A percentile compares a stretch with the other conserved stretches of the same genome.
These are phyloP conservation scores for Penicillium oxalicum DNA, from an alignment of 2,329 filamentous ascomycete genomes.

Conservation along the genomic window DNA sequence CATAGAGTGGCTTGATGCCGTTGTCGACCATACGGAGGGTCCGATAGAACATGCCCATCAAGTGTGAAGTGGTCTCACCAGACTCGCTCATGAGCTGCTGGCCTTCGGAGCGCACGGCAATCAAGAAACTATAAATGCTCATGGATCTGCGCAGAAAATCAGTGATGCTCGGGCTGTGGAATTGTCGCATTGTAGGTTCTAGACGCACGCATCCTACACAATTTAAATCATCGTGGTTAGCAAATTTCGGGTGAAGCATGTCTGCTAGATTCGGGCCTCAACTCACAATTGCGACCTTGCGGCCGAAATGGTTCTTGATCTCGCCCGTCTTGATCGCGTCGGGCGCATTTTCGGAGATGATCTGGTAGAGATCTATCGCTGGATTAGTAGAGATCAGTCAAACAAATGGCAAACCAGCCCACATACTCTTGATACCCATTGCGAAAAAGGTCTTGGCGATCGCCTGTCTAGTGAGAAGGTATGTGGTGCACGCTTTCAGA, in stretches of 20 bases:
- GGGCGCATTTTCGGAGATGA: constrained; percentile 90
- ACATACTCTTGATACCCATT: constrained; percentile 50
- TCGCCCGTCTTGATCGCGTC: constrained; percentile 92
- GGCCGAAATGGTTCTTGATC: constrained; percentile 97
- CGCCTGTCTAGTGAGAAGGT: not conserved
- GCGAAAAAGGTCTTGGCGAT: constrained; percentile 11
- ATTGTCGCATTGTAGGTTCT: constrained; percentile 1
- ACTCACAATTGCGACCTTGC: constrained; percentile 93
- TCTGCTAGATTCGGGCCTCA: not conserved
- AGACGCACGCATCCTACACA: constrained; percentile 52
- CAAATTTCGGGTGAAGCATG: not conserved
- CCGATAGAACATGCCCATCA: constrained; percentile 99
- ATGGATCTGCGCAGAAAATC: constrained; percentile 61
- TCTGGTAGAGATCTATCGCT: constrained; percentile 60
- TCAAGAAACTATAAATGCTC: constrained; percentile 98
- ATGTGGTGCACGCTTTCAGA: not conserved
- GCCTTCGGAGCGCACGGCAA: constrained; percentile 92
- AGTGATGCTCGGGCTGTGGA: constrained; percentile 7
- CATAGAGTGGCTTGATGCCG: constrained; percentile 96
- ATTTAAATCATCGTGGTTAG: not conserved
- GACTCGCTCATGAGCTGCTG: constrained; percentile 93
- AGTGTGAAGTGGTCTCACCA: constrained; percentile 92
- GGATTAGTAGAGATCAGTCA: constrained; percentile 50
- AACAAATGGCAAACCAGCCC: constrained; percentile 10
- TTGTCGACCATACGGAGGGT: constrained; percentile 97